phyloP scores from a whole-genome alignment of 495 filamentous ascomycete genomes.

The Podospora conica region DNA sequence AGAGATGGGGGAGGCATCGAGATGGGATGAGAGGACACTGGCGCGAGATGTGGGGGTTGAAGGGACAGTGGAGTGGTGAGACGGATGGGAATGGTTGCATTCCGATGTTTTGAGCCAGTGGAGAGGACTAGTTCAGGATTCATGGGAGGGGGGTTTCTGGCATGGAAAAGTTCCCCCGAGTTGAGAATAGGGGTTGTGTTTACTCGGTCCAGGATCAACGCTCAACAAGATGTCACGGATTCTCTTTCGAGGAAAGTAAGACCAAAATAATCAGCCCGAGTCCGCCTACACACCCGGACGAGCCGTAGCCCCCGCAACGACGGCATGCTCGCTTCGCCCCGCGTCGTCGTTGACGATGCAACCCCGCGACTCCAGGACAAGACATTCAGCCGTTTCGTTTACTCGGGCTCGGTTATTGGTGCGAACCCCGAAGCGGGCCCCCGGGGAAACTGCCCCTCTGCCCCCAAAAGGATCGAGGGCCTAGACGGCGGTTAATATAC shows the following conservation, averaged over 20 bases:
- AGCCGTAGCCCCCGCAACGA: not conserved
- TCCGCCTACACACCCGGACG: not conserved
- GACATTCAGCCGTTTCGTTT: not conserved
- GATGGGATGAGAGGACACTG: not conserved
- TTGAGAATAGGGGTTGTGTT: not conserved
- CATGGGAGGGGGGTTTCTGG: not conserved
- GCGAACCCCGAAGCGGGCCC: not conserved
- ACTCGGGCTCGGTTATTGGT: not conserved
- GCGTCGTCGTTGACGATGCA: not conserved
- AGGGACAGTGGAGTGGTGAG: not conserved
- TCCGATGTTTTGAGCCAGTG: not conserved
- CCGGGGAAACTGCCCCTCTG: not conserved
- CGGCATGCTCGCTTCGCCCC: not conserved
- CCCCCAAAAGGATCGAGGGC: not conserved
- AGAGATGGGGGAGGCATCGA: not conserved
- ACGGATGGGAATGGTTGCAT: not conserved
- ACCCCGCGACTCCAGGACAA: not conserved
- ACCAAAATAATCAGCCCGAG: not conserved
- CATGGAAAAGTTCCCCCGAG: not conserved
- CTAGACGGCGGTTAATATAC: not conserved
- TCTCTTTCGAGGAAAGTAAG: not conserved
- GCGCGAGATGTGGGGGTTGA: not conserved
- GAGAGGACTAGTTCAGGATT: not conserved
- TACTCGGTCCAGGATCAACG: not conserved
- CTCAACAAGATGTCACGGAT: not conserved